Conservation (phyloP, 257 asterid genomes). For the Jasminum sambac region DNA sequence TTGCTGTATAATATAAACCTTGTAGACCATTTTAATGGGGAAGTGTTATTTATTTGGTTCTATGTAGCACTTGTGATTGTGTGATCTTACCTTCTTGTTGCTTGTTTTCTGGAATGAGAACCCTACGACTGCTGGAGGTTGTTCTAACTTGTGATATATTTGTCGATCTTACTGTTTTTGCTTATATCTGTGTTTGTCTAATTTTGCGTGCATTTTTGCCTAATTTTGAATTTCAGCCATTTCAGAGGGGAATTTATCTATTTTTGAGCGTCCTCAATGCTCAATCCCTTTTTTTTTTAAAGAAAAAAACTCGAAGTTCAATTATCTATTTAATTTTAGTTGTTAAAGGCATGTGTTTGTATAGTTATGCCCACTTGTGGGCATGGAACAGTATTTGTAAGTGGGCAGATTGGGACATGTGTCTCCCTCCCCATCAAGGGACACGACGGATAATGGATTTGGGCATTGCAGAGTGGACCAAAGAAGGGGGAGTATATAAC, state of each 20-base stretch:
- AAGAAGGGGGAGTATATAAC: background rate
- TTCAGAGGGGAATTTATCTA: too few relatives aligned
- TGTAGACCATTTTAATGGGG: background rate
- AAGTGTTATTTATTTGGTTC: background rate
- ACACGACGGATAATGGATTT: background rate
- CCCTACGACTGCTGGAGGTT: background rate
- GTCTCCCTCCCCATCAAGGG: too few relatives aligned
- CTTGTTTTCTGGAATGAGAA: background rate
- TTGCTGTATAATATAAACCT: background rate
- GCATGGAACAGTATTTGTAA: too few relatives aligned
- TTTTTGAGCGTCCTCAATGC: too few relatives aligned
- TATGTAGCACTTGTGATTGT: background rate
- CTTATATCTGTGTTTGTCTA: too few relatives aligned
- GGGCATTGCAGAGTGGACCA: background rate
- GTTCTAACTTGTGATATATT: background rate
- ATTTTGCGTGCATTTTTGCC: background rate
- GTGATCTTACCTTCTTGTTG: background rate
- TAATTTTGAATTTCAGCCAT: background rate
- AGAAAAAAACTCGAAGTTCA: too few relatives aligned
- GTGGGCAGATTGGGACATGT: too few relatives aligned
- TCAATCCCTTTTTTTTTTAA: too few relatives aligned
- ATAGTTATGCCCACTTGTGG: too few relatives aligned
- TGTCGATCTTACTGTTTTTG: background rate
- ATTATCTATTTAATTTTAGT: background rate
- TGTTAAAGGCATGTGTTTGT: background rate